phyloP scores from a whole-genome alignment of 495 filamentous ascomycete genomes.

The Trichoderma orchidacearum region DNA sequence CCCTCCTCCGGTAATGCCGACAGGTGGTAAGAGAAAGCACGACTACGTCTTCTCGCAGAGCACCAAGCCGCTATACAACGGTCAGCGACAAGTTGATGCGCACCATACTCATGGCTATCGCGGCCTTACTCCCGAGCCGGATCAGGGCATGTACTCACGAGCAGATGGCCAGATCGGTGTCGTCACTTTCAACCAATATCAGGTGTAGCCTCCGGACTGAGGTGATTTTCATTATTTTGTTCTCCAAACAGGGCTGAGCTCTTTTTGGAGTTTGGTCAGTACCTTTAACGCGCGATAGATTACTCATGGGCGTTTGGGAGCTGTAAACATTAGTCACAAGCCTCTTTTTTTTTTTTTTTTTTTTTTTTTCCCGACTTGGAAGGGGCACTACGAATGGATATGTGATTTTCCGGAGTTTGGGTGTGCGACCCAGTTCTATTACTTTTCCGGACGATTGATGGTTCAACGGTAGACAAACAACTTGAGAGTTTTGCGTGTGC shows the following conservation, averaged over 20 bases:
- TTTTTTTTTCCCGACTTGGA: not conserved
- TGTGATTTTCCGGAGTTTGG: not conserved
- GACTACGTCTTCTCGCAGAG: slow-evolving; percentile 11
- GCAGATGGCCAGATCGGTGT: not conserved
- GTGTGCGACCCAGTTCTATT: not conserved
- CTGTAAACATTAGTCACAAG: not conserved
- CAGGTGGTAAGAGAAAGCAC: slow-evolving; percentile 12
- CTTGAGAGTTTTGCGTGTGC: not conserved
- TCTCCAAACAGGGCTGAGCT: not conserved
- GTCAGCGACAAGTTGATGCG: slow-evolving; percentile 34
- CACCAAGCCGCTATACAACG: slow-evolving; percentile 28
- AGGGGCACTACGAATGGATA: not conserved
- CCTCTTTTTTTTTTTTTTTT: not conserved
- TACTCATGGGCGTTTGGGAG: not conserved
- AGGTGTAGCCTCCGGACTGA: not conserved
- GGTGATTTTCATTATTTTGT: too few relatives aligned
- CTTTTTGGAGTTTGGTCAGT: not conserved
- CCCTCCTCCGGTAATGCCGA: slow-evolving; percentile 4
- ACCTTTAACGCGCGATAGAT: not conserved
- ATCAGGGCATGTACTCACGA: not conserved
- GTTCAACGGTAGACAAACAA: not conserved
- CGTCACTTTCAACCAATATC: not conserved
- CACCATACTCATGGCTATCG: slow-evolving; percentile 6
- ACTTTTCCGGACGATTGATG: not conserved
- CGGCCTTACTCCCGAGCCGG: not conserved